These are phyloP conservation scores for Lepidium didymum DNA, from an alignment of 345 rosid genomes.

Conservation along the genomic window DNA sequence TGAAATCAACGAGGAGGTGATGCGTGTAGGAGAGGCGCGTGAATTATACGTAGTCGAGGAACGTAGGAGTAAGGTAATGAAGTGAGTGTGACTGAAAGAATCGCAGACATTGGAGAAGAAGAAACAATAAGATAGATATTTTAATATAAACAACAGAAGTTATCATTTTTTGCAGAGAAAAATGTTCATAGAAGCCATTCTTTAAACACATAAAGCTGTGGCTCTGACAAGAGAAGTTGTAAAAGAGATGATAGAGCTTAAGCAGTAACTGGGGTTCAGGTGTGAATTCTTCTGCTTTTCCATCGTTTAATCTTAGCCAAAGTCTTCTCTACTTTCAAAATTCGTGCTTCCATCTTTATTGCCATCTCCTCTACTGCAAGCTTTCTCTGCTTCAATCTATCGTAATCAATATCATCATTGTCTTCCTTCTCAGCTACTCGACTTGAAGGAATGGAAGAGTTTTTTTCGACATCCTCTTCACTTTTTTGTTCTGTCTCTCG, in stretches of 20 bases:
- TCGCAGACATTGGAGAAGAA: conserved; percentile 10
- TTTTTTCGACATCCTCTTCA: not conserved
- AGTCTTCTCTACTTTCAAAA: not conserved
- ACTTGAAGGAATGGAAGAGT: not conserved
- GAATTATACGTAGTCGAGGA: not conserved
- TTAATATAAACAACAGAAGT: not conserved
- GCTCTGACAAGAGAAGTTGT: not conserved
- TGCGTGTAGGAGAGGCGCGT: conserved; percentile 11
- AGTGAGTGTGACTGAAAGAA: conserved; percentile 11
- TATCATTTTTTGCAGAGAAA: not conserved
- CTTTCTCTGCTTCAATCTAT: not conserved
- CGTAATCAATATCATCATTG: not conserved
- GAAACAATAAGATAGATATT: not conserved
- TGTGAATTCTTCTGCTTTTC: not conserved
- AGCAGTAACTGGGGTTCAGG: not conserved
- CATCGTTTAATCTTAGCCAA: not conserved
- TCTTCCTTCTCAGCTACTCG: not conserved
- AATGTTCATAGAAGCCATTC: not conserved
- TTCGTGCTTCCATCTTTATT: not conserved
- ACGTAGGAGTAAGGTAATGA: not conserved
- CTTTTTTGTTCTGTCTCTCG: not conserved
- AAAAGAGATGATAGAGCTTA: not conserved
- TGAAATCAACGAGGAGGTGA: not conserved
- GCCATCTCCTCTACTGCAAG: not conserved
- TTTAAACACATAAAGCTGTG: not conserved